phyloP scores from a whole-genome alignment of 139 green algal genomes.

The Tetradesmus obliquus region DNA sequence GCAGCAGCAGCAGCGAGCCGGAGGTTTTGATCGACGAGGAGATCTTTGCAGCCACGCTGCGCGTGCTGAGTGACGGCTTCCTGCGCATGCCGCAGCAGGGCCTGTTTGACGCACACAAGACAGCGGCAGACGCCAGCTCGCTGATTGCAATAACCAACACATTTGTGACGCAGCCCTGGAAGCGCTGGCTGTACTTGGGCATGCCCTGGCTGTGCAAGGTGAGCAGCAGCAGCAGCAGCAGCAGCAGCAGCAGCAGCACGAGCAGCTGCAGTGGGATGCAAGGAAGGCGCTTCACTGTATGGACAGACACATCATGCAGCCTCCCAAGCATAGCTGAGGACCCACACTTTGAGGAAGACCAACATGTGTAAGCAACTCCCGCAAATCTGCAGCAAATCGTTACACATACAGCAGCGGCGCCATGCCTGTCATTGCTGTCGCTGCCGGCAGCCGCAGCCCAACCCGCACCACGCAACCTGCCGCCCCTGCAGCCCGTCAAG shows the following conservation, averaged over 20 bases:
- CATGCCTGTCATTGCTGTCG: too few relatives aligned
- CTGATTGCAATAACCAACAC: conserved; percentile 38
- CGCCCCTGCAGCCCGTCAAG: too few relatives aligned
- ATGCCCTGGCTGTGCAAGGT: conserved; percentile 28
- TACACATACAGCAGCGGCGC: too few relatives aligned
- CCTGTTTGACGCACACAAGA: conserved; percentile 10
- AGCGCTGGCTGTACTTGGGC: conserved; percentile 28
- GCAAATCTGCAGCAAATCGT: too few relatives aligned
- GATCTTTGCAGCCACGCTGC: conserved; percentile 39
- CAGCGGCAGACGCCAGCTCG: neutral
- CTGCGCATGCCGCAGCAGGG: conserved; percentile 7
- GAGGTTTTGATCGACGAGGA: conserved; percentile 29
- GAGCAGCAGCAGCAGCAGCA: neutral
- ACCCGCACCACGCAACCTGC: too few relatives aligned
- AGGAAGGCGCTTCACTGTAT: neutral
- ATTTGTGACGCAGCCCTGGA: conserved; percentile 41
- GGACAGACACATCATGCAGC: neutral
- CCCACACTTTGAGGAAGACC: too few relatives aligned
- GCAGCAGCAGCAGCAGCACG: neutral
- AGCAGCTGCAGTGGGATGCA: too few relatives aligned
- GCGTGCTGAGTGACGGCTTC: conserved; percentile 18
- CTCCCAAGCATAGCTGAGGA: too few relatives aligned
- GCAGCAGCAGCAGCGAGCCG: neutral
- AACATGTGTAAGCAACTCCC: too few relatives aligned
- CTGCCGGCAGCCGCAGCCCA: too few relatives aligned